Percentiles rank a stretch among this genome's conserved stretches.
phyloP scores from a whole-genome alignment of 31 red algal genomes.

The Bonnemaisonia californica region DNA sequence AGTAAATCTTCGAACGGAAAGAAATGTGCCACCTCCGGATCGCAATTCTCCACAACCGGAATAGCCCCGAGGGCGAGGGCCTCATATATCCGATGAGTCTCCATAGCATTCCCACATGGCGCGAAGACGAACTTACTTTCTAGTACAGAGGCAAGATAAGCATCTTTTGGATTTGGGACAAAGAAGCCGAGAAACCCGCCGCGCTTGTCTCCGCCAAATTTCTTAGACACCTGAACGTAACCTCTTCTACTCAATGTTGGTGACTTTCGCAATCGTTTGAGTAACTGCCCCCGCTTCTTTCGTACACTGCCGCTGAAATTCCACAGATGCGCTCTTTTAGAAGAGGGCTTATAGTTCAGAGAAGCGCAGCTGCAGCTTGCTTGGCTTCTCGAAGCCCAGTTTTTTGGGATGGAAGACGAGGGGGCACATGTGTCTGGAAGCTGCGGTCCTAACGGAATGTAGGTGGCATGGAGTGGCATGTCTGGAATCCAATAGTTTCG shows the following conservation, averaged over 20 bases:
- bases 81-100: slow-evolving; percentile 53
- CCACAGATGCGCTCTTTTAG: slow-evolving; percentile 40
- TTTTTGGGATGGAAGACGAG: slow-evolving; percentile 9
- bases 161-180: slow-evolving; percentile 34
- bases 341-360: slow-evolving; percentile 14
- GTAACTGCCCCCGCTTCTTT: slow-evolving; percentile 17
- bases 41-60: slow-evolving; percentile 52
- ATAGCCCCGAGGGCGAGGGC: slow-evolving; percentile 44
- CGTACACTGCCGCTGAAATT: slow-evolving; percentile 47
- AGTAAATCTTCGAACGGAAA: slow-evolving; percentile 48
- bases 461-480: slow-evolving; percentile 39
- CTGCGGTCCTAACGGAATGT: slow-evolving; percentile 51
- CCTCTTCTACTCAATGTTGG: slow-evolving; percentile 6
- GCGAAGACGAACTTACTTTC: slow-evolving; percentile 58
- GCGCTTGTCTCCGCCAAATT: slow-evolving; percentile 68
- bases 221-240: slow-evolving; percentile 18
- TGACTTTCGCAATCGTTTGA: background rate
- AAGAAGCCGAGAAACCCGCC: slow-evolving; percentile 22
- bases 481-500: slow-evolving; percentile 58
- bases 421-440: slow-evolving; percentile 43
- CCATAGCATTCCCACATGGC: slow-evolving; percentile 77
- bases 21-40: slow-evolving; percentile 12
- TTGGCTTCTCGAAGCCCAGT: background rate
- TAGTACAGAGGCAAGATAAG: slow-evolving; percentile 39
- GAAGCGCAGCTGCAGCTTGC: slow-evolving; percentile 7